Base-by-base conservation (phyloP, 2,329 filamentous ascomycete species). In the Cercospora nicotianae region DNA sequence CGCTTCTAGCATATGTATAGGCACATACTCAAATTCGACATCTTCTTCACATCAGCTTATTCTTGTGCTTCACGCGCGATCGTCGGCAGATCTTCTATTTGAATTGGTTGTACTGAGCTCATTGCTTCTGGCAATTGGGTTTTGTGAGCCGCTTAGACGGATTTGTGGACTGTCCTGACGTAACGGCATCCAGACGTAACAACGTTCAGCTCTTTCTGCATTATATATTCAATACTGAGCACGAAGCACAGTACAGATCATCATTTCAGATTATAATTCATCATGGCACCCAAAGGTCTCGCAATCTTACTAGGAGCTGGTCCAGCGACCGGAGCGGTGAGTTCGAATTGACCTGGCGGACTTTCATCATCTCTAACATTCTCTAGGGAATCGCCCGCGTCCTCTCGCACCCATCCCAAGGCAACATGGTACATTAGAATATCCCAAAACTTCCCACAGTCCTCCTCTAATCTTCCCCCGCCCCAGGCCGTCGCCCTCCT, bases 251-350 rank as follows among this genome's bases (percentile, higher is more conserved):
- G 3, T 16, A 48, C 9, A 48, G n/a, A 55, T 55, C n/a, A 16
- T 5, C 36, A 39, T n/a, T 39, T 39, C 36, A 31, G 23, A 30
- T n/a, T 30, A n/a, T 16, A 2, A 16, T 10, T 8, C 61, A 67
- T 59, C 58, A 85, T 85, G 83, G 72, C 83, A 58, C 83, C 83
- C 6, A 77, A 74, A 66, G 84, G 83, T 64, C 79, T 86, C 18
- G 84, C 83, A 58, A 85, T 86, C 63, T 76, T 86, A 51, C 81
- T 86, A 39, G 84, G 84, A 36, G 84, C 83, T 36, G 83, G 84
- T 58, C 83, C 83, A 51, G 79, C 78, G 30, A 79, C 79, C 2
- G 71, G 71, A 55, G 68, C 69, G 7, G 59, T 61, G 5, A 23
- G 57, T 13, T 3, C 13, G 6, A 13, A 16, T n/a, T 60, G 59